These are phyloP conservation scores for Liquidambar formosana DNA, from an alignment of 164 flowering plant genomes.

Conservation along the genomic window DNA sequence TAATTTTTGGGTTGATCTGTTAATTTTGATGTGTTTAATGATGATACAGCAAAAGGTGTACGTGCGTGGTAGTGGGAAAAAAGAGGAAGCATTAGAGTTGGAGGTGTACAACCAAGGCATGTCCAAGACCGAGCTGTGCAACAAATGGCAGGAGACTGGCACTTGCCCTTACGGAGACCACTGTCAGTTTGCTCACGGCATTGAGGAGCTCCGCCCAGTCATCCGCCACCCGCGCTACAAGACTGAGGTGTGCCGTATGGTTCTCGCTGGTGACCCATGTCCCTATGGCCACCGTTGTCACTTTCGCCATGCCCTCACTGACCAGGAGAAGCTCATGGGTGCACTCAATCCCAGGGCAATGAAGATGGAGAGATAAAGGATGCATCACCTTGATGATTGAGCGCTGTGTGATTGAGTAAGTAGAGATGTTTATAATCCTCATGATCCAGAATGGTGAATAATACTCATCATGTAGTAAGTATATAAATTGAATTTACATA, in stretches of 20 bases:
- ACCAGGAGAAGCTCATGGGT: constrained; percentile 53
- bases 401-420: not conserved
- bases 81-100: constrained; percentile 58
- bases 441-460: constrained; percentile 6
- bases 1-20: not conserved
- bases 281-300: constrained; percentile 98
- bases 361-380: constrained; percentile 2
- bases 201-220: constrained; percentile 86
- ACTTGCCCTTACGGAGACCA: constrained; percentile 76
- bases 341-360: constrained; percentile 3
- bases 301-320: constrained; percentile 84
- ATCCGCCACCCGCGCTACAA: constrained; percentile 96
- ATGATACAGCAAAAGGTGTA: constrained; percentile 57
- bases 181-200: constrained; percentile 93
- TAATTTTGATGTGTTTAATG: not conserved
- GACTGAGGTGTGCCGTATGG: constrained; percentile 93
- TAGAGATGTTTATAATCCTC: constrained; percentile 12
- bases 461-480: not conserved
- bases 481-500: not conserved
- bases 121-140: constrained; percentile 91
- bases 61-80: constrained; percentile 52
- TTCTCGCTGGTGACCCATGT: constrained; percentile 69
- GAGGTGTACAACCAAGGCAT: constrained; percentile 88
- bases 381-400: not conserved
- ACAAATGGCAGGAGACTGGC: constrained; percentile 91